These are phyloP conservation scores for Suhomyces kunorum DNA, from an alignment of 1,139 yeast genomes.

Conservation along the genomic window DNA sequence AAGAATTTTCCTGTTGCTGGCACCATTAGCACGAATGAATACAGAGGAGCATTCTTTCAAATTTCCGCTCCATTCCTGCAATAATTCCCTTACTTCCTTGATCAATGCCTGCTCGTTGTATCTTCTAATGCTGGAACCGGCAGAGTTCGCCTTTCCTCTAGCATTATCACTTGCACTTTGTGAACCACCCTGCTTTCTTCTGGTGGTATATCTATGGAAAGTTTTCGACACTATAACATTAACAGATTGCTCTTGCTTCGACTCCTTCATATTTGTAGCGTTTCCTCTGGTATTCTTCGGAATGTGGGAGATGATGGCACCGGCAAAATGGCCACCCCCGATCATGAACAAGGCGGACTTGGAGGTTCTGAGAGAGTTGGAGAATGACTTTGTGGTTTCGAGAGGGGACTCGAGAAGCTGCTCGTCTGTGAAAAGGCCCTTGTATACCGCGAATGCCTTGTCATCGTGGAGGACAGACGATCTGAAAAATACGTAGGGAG, in stretches of 20 bases:
- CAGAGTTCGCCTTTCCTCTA: constrained; percentile 93
- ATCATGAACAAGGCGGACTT: constrained; percentile 84
- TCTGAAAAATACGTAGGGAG: constrained; percentile 61
- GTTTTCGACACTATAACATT: constrained; percentile 75
- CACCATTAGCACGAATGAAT: constrained; percentile 84
- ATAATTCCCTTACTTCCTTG: constrained; percentile 69
- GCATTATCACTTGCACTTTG: constrained; percentile 92
- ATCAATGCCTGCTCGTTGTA: constrained; percentile 84
- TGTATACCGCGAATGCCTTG: constrained; percentile 68
- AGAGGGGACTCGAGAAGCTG: constrained; percentile 41
- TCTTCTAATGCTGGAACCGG: constrained; percentile 88
- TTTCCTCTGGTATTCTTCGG: constrained; percentile 58
- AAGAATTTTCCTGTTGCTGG: constrained; percentile 62
- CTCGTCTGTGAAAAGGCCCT: constrained; percentile 53
- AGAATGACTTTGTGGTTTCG: constrained; percentile 37
- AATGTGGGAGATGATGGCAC: constrained; percentile 81
- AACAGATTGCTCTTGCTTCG: constrained; percentile 58
- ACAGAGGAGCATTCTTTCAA: constrained; percentile 64
- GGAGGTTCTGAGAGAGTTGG: constrained; percentile 23
- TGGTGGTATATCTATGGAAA: constrained; percentile 91
- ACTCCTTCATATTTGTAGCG: constrained; percentile 43
- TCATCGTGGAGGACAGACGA: constrained; percentile 46
- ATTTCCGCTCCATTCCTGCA: constrained; percentile 63
- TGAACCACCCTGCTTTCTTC: constrained; percentile 97
- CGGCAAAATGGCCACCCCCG: constrained; percentile 99